Evolutionary conservation across 2,329 filamentous ascomycete genomes (phyloP), one percentile per base, ranked within the genome.

Genomic region (Aspergillus texensis): DNA sequence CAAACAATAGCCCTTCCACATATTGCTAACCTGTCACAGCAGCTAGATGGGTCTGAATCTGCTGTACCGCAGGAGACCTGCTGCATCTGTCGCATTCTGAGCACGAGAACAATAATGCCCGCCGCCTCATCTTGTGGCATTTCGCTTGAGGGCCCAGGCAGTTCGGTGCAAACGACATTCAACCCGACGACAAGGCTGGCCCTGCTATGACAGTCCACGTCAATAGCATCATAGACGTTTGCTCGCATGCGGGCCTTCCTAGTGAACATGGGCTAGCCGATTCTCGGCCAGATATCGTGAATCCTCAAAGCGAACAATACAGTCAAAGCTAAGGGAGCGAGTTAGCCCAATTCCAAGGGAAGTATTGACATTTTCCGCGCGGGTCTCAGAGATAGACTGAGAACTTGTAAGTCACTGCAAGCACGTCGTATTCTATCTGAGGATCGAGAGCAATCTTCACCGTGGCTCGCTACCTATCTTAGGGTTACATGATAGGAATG

Each of bases 41-140:
- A 41, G 24, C 32, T 62, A 21, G 32, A 32, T 41, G 34, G 50
- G 58, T 50, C 60, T 62, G 64, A 58, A 58, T 55, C 57, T 52
- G 30, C 36, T 24, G 11, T 46, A 60, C 43, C 19, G 32, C 32
- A 26, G 45, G 36, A 11, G 16, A 57, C 60, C 41, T 12, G 6
- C 30, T 26, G 32, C 21, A 36, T 58, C n/a, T 21, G n/a, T 26
- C 41, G 26, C 24, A 50, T 52, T 19, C 28, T 2, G 4, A 6
- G 16, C 16, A 34, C 28, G 28, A 32, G 28, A 48, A 52, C 48
- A n/a, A 14, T 21, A n/a, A 26, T 16, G 6, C 28, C 48, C 16
- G 19, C 48, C 21, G n/a, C 4, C 48, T 52, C 28, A 16, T 19
- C 28, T 28, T 32, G 10, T 34, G 28, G 4, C 21, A 32, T 32